phyloP scores from a whole-genome alignment of 805 yeast genomes.

The Kregervanrija delftensis region DNA sequence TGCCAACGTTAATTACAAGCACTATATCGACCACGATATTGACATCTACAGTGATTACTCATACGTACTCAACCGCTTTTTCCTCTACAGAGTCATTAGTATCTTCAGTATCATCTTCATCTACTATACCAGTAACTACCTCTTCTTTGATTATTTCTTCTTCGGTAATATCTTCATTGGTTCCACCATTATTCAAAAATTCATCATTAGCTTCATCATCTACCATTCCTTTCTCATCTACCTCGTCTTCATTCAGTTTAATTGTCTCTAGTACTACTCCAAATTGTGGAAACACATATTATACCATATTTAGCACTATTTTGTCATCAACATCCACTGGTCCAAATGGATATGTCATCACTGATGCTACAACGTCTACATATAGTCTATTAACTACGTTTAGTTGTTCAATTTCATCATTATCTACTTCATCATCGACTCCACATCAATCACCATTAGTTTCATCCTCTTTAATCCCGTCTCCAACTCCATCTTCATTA shows the following conservation, averaged over 20 bases:
- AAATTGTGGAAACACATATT: background rate
- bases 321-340: background rate
- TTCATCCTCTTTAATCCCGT: background rate
- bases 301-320: background rate
- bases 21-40: constrained; percentile 3
- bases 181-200: background rate
- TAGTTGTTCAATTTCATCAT: constrained; percentile 7
- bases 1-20: constrained; percentile 9
- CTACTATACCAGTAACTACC: background rate
- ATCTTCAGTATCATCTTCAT: constrained; percentile 1
- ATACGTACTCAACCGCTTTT: constrained; percentile 1
- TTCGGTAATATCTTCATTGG: constrained; percentile 1
- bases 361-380: background rate
- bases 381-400: background rate
- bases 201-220: background rate
- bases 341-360: background rate
- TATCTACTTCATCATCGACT: constrained; percentile 1
- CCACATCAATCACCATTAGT: background rate
- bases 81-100: constrained; percentile 2
- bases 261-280: background rate
- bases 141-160: background rate
- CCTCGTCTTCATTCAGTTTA: background rate
- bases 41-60: background rate
- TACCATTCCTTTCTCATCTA: background rate
- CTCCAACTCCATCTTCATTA: background rate